A percentile compares a stretch with the other conserved stretches of the same genome.
phyloP scores from a whole-genome alignment of 495 filamentous ascomycete species.

The Penicillium coffeae region DNA sequence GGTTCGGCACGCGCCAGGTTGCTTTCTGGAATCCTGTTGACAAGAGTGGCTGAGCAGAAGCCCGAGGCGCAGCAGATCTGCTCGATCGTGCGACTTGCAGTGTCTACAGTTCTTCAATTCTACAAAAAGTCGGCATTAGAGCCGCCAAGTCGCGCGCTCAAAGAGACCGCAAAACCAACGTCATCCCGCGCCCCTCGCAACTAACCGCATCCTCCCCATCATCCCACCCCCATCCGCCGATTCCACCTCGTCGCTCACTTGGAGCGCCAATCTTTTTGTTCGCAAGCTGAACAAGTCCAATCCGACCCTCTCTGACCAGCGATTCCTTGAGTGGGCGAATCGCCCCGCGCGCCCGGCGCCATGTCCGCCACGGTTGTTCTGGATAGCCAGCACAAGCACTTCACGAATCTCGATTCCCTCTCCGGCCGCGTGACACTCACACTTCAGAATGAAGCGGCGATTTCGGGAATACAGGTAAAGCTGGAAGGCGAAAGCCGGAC shows the following conservation, averaged over 20 bases:
- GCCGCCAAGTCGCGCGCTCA: no score
- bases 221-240: not conserved
- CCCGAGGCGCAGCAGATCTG: slow-evolving; percentile 1
- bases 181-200: not conserved
- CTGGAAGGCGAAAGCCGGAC: slow-evolving; percentile 86
- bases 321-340: not conserved
- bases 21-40: not conserved
- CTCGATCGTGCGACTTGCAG: no score
- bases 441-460: slow-evolving; percentile 58
- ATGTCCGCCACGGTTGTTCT: slow-evolving; percentile 76
- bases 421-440: slow-evolving; percentile 63
- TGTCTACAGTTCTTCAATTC: not conserved
- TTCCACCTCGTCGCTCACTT: not conserved
- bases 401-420: slow-evolving; percentile 86
- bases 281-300: slow-evolving; percentile 4
- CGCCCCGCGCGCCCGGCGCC: slow-evolving; percentile 25
- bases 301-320: no score
- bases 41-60: not conserved
- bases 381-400: slow-evolving; percentile 69
- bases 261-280: no score
- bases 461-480: slow-evolving; percentile 84
- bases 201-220: not conserved
- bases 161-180: not conserved
- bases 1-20: not conserved
- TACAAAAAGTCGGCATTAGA: no score